Base-by-base conservation (phyloP, 176 grass and related monocot genomes). In the Oryza meridionalis region DNA sequence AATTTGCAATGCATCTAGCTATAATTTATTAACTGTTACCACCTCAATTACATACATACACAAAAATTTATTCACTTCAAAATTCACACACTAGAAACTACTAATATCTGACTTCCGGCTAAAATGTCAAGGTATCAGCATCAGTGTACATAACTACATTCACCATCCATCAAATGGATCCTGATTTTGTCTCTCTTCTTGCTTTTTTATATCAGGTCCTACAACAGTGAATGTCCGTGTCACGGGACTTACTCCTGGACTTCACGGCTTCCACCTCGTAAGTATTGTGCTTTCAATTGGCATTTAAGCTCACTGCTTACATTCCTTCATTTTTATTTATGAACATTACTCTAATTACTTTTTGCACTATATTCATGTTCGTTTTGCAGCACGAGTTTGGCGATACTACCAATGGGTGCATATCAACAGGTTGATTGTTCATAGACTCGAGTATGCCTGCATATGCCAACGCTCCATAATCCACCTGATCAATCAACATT, bases 351-450 rank as follows among this genome's bases (percentile, higher is more conserved):
- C 58, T 24, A 11, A 24, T 62, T 62, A 22, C n/a, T 8, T 3
- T 0, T 7, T 61, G 21, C n/a, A 61, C 1, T 61, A 22, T 22
- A 22, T n/a, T 3, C 3, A 75, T 70, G 37, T 80, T 69, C 15
- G 0, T 88, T 45, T 82, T 89, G 73, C 90, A 97, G 95, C 95
- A 94, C 67, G 81, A 97, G 75, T 94, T 87, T 43, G 95, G 95
- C 7, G 95, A 94, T 47, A 97, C 92, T 29, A 97, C 90, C 13
- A 97, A 97, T 84, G 95, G 95, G 15, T 97, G 95, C 90, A 97
- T 98, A 86, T 98, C 95, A 27, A 95, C 90, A 80, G 92, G 95
- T 95, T 25, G n/a, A 70, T 50, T 84, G 32, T 16, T 10, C 46
- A 63, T 6, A 26, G 21, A 26, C 78, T 77, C 9, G 65, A 17